Conservation (phyloP, 768 basidiomycete species). For the Termitomyces sp. region DNA sequence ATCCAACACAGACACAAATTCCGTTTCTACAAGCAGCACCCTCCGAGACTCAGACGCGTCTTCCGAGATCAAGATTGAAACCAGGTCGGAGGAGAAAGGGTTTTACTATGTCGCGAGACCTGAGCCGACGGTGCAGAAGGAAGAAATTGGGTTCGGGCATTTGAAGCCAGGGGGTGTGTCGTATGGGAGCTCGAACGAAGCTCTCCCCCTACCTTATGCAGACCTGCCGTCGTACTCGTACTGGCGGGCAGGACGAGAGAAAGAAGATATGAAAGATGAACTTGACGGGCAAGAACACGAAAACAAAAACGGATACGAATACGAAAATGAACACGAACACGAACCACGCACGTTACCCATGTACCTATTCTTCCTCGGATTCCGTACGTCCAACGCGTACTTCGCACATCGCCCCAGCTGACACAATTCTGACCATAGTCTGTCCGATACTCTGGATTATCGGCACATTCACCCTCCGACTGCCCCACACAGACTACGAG, state of each 20-base stretch:
- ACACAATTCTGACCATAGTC: background rate
- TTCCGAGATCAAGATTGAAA: background rate
- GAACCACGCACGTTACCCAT: slow-evolving; percentile 8
- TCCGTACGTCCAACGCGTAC: slow-evolving; percentile 1
- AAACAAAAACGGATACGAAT: background rate
- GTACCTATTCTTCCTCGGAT: slow-evolving; percentile 12
- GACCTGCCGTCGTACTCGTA: background rate
- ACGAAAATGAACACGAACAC: background rate
- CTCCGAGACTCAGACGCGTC: background rate
- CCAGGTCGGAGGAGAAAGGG: background rate
- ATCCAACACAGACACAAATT: no score
- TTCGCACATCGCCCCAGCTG: background rate
- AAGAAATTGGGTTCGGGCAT: background rate
- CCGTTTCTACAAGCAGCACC: background rate
- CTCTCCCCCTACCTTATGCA: background rate
- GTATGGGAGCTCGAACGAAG: background rate
- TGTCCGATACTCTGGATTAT: slow-evolving; percentile 14
- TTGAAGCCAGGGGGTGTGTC: background rate
- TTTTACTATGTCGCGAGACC: background rate
- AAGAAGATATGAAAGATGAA: background rate
- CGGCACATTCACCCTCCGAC: slow-evolving; percentile 10
- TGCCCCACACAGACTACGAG: slow-evolving; percentile 2
- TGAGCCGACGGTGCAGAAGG: background rate
- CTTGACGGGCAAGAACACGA: background rate
- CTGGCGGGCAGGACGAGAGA: background rate